Evolutionary conservation across 116 monocot species (phyloP), one percentile per base, ranked within the genome.

Genomic region (Posidonia oceanica): DNA sequence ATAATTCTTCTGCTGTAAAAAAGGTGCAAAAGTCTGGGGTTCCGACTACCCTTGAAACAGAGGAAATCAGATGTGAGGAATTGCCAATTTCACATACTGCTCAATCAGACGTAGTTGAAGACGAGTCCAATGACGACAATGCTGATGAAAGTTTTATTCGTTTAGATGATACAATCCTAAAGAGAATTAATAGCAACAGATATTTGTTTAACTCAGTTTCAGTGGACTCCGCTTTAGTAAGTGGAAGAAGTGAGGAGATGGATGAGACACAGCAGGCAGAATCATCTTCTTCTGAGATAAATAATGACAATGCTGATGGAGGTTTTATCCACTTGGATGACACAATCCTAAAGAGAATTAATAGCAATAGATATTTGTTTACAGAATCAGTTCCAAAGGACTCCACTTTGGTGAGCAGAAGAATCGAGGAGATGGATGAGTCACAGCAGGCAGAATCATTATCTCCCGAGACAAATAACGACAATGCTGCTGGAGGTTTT

Each of bases 91-190:
- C 72, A 66, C 64, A 74, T 52, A 59, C 58, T 56, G 62, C 36
- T 58, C 66, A 73, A 3, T 59, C 76, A 54, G 75, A 83, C 8
- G 79, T 72, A 14, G 53, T 75, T 38, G 70, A 78, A 66, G 74
- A 73, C 29, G 81, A 58, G 68, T 51, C 65, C 36, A 69, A 71
- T 61, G 75, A 17, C 8, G 36, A 68, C 8, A 0, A 53, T 53
- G 2, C n/a, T 48, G 20, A 64, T 64, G 16, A 23, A 29, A 64
- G 15, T 64, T 20, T 23, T 21, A 36, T 29, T 14, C 22, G 20
- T 41, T 20, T 8, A 13, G n/a, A 36, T 23, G 52, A 54, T 5
- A 68, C 22, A 48, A 68, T 52, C 20, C 41, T 18, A 66, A 20
- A 10, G 18, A 48, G 48, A 48, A 48, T 48, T 2, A 48, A 48